Conservation (phyloP, 2,329 filamentous ascomycete species). For the Helotiales sp. region DNA sequence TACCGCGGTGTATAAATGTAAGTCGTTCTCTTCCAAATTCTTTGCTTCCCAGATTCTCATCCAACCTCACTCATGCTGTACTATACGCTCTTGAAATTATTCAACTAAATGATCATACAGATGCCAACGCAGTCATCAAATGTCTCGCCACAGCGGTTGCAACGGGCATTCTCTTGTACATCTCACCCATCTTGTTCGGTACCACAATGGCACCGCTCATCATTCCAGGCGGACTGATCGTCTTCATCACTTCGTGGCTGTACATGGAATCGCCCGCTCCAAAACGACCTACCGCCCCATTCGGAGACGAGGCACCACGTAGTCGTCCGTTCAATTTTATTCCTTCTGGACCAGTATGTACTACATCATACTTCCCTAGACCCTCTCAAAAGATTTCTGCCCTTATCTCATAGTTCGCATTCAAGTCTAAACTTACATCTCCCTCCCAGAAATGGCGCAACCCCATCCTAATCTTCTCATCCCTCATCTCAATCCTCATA, state of each 20-base stretch:
- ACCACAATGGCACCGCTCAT: constrained; percentile 40
- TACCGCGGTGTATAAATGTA: constrained; percentile 45
- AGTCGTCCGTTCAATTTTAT: constrained; percentile 1
- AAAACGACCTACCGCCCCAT: constrained; percentile 28
- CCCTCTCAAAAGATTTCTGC: too few species aligned
- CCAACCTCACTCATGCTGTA: too few species aligned
- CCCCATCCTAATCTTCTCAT: constrained; percentile 8
- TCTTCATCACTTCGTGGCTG: constrained; percentile 43
- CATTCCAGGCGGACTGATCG: constrained; percentile 41
- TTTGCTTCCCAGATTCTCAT: too few species aligned
- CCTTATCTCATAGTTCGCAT: too few species aligned
- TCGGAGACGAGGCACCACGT: constrained; percentile 12
- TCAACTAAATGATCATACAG: constrained; percentile 29
- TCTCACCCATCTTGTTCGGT: constrained; percentile 43
- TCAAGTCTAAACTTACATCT: background rate
- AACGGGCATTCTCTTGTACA: constrained; percentile 43
- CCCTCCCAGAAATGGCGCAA: background rate
- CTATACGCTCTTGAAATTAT: too few species aligned
- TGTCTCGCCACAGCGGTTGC: constrained; percentile 44
- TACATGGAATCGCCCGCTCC: constrained; percentile 42
- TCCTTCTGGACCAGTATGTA: background rate
- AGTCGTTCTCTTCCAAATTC: constrained; percentile 10
- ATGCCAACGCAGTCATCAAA: constrained; percentile 45
- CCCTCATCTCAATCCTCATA: constrained; percentile 10
- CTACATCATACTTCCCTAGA: too few species aligned